Base-by-base conservation (phyloP, 305 asterid species). In the Solanum hybrid region DNA sequence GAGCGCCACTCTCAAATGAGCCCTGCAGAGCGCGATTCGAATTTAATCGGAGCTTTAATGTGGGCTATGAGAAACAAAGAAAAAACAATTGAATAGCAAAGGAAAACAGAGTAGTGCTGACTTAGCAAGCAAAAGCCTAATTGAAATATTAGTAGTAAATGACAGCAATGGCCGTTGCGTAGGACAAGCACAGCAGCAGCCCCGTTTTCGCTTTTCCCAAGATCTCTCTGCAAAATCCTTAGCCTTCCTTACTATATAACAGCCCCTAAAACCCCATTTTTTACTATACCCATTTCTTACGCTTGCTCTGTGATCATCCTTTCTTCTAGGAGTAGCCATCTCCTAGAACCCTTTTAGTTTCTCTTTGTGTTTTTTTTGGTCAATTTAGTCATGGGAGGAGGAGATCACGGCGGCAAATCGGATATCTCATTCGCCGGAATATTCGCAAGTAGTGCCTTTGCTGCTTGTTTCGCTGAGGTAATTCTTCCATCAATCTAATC, bases 401-500 rank as follows among this genome's bases (percentile, higher is more conserved):
- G 85, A 79, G 97, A 92, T 92, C 98, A 95, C 90, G 95, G 97
- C 14, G 93, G 93, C 76, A 94, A 94, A 92, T 94, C 98, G 87
- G 96, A 97, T 90, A 94, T 97, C 51, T 97, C 99, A 1, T 91
- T 97, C 83, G 96, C 97, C 83, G 98, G 97, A 90, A 96, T 95
- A 45, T 94, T 96, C 39, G 99, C 94, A 51, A 90, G 97, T 65
- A 96, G 99, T 90, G 98, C 99, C 88, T 97, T 97, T 75, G 98
- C 99, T n/a, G 97, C 99, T 90, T 95, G 96, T 92, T 93, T 95
- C 90, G 99, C 98, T 27, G 99, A 97, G 96, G 99, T 97, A 68
- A 70, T 87, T 13, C 29, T 81, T 51, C 57, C 17, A 4, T 2
- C 22, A 20, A 22, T 61, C 73, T 22, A 61, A 61, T 61, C 29